Conservation (phyloP, 768 basidiomycete species). For the Agrocybe praecox region DNA sequence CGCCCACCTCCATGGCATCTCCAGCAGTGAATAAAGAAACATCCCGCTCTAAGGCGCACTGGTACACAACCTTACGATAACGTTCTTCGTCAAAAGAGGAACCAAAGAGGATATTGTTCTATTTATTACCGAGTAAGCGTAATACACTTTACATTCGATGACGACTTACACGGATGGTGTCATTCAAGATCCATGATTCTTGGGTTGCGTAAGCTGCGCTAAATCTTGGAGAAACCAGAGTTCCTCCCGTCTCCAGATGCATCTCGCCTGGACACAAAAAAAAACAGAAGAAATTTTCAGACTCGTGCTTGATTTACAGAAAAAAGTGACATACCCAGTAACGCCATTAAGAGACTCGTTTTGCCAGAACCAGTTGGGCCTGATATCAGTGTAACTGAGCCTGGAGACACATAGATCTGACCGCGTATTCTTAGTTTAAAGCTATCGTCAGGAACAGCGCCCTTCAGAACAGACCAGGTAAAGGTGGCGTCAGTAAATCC, state of each 20-base stretch:
- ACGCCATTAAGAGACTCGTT: slow-evolving; percentile 65
- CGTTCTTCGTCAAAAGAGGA: slow-evolving; percentile 66
- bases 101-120: slow-evolving; percentile 81
- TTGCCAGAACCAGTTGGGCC: slow-evolving; percentile 64
- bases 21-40: slow-evolving; percentile 66
- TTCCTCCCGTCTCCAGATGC: no score
- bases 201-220: slow-evolving; percentile 81
- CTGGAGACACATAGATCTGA: slow-evolving; percentile 54
- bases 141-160: background rate
- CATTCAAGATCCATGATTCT: slow-evolving; percentile 81
- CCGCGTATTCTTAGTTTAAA: slow-evolving; percentile 4
- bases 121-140: background rate
- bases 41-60: slow-evolving; percentile 74
- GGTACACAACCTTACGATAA: slow-evolving; percentile 72
- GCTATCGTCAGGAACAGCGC: slow-evolving; percentile 16
- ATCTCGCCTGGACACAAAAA: slow-evolving; percentile 46
- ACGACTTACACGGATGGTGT: slow-evolving; percentile 56
- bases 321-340: slow-evolving; percentile 39
- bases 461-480: slow-evolving; percentile 48
- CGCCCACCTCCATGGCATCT: slow-evolving; percentile 68
- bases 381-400: slow-evolving; percentile 54
- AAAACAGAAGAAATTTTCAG: background rate
- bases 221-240: no score
- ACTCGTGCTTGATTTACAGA: background rate
- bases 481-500: slow-evolving; percentile 58